Conservation (phyloP, 345 rosid species). For the Physaria fendleri region DNA sequence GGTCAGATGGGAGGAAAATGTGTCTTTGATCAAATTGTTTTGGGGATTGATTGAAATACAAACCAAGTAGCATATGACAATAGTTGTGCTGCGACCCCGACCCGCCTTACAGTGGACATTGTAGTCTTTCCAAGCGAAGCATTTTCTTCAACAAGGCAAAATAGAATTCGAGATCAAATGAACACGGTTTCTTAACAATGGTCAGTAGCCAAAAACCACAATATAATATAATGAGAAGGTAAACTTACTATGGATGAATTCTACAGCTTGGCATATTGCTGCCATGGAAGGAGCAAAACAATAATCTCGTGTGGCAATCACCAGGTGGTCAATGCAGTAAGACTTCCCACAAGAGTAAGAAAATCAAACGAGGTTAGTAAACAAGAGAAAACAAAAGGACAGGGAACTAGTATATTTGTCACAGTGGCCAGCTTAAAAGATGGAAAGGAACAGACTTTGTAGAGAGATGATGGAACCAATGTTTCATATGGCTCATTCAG, state of each 20-base stretch:
- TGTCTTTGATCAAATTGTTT: neutral
- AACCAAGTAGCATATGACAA: slow-evolving; percentile 90
- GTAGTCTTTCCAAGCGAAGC: slow-evolving; percentile 49
- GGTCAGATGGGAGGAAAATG: neutral
- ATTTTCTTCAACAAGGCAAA: slow-evolving; percentile 46
- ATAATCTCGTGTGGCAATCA: slow-evolving; percentile 95
- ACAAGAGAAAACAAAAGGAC: slow-evolving; percentile 10
- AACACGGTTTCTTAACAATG: neutral
- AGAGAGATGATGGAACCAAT: slow-evolving; percentile 72
- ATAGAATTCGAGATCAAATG: slow-evolving; percentile 8
- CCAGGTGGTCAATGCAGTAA: slow-evolving; percentile 76
- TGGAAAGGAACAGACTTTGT: slow-evolving; percentile 50
- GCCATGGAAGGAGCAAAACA: slow-evolving; percentile 88
- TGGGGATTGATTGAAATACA: slow-evolving; percentile 17
- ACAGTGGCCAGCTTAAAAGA: neutral
- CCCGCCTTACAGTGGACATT: slow-evolving; percentile 99
- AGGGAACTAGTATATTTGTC: neutral
- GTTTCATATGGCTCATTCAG: slow-evolving; percentile 81
- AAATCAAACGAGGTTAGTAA: slow-evolving; percentile 10
- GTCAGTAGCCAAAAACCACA: neutral
- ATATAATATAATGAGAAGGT: neutral
- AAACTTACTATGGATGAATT: slow-evolving; percentile 67
- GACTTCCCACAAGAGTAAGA: slow-evolving; percentile 41
- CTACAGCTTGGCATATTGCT: slow-evolving; percentile 80
- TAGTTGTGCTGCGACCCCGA: slow-evolving; percentile 93